Conservation (phyloP, 169 alveolate species). For the Plasmodium inui region DNA sequence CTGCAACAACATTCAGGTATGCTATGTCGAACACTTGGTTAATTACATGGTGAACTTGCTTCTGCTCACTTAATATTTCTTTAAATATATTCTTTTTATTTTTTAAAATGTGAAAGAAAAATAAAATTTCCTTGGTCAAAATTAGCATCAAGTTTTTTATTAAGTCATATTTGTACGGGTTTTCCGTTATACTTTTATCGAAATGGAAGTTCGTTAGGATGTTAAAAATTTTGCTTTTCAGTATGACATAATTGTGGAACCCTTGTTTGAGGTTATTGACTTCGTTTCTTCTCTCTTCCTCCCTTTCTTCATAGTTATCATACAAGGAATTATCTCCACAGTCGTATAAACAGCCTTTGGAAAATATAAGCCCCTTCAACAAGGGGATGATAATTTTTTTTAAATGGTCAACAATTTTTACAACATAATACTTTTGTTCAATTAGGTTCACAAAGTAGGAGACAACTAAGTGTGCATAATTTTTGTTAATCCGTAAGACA, state of each 20-base stretch:
- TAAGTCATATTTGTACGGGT: conserved; percentile 62
- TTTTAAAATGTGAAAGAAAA: conserved; percentile 48
- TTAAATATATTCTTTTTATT: conserved; percentile 45
- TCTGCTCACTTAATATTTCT: conserved; percentile 42
- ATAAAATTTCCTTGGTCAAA: conserved; percentile 46
- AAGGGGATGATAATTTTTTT: conserved; percentile 38
- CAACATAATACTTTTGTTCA: conserved; percentile 30
- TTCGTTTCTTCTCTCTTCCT: conserved; percentile 1
- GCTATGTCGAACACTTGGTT: conserved; percentile 26
- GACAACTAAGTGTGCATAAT: conserved; percentile 37
- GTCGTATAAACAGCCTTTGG: neutral
- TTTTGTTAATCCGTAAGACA: conserved; percentile 39
- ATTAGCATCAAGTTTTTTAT: conserved; percentile 56
- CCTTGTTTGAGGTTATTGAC: conserved; percentile 25
- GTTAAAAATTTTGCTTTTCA: conserved; percentile 42
- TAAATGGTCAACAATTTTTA: conserved; percentile 33
- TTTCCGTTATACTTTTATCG: conserved; percentile 3
- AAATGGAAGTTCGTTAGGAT: conserved; percentile 29
- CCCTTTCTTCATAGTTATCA: neutral
- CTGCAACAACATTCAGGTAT: conserved; percentile 13
- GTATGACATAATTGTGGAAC: conserved; percentile 38
- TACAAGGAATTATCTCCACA: neutral
- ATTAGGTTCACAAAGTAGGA: conserved; percentile 52
- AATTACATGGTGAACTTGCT: conserved; percentile 39
- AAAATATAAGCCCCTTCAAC: conserved; percentile 46